A percentile compares a stretch with the other conserved stretches of the same genome.
phyloP scores from a whole-genome alignment of 192 early-diverging fungal species.

The Diversispora epigaea region DNA sequence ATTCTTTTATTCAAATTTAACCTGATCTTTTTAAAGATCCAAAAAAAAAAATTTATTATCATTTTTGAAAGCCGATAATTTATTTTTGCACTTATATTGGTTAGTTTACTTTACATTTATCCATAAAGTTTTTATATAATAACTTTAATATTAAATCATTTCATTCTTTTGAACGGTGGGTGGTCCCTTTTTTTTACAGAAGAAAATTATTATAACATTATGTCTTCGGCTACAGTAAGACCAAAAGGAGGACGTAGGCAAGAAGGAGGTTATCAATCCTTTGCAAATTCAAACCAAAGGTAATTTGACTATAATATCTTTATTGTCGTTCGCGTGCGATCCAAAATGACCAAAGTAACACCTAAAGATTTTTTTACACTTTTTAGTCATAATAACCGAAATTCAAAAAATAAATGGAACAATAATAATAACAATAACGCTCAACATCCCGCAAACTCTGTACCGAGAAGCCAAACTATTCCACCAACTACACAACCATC shows the following conservation, averaged over 20 bases:
- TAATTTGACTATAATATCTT: background rate
- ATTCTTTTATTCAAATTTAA: no score
- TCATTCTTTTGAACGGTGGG: no score
- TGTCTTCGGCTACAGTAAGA: background rate
- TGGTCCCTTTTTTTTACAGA: background rate
- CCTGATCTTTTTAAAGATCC: no score
- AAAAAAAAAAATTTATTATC: no score
- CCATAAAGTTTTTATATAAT: no score
- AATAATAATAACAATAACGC: conserved; percentile 11
- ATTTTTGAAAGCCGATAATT: no score
- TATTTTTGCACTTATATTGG: no score
- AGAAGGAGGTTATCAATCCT: background rate
- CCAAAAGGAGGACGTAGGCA: conserved; percentile 7
- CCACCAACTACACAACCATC: background rate
- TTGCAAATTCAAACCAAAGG: background rate
- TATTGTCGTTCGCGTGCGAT: background rate
- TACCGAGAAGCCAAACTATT: conserved; percentile 20
- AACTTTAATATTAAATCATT: no score
- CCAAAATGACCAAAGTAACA: background rate
- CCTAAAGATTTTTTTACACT: background rate
- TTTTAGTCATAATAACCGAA: conserved; percentile 28
- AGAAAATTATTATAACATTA: background rate
- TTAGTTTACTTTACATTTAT: no score
- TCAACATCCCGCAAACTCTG: conserved; percentile 16
- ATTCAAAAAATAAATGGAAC: conserved; percentile 6